A percentile compares a stretch with the other conserved stretches of the same genome.
Evolutionary conservation across 2,329 filamentous ascomycete species (phyloP).

Genomic region (Verticillium isaacii): DNA sequence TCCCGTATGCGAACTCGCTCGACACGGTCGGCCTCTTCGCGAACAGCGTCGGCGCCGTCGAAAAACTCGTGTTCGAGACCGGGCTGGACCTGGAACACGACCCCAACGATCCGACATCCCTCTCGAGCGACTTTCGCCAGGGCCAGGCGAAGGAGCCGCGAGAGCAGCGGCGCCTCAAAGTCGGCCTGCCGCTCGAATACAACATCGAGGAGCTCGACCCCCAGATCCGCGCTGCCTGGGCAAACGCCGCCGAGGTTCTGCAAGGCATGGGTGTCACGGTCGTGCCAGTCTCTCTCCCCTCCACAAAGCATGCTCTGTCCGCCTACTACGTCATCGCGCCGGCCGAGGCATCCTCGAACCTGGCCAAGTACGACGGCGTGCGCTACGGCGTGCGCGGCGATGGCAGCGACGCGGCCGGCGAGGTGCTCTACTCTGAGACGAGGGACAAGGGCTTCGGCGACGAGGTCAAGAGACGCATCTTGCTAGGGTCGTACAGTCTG

Average conservation of each 20-base stretch:
- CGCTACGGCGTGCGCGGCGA: slow-evolving; percentile 68
- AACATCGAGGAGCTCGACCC: slow-evolving; percentile 78
- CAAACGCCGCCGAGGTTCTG: slow-evolving; percentile 53
- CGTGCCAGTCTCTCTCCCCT: slow-evolving; percentile 73
- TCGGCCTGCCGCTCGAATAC: slow-evolving; percentile 70
- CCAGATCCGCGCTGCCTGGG: slow-evolving; percentile 66
- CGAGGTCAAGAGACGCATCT: slow-evolving; percentile 81
- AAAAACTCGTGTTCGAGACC: slow-evolving; percentile 45
- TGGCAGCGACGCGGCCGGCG: slow-evolving; percentile 48
- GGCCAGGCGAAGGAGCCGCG: slow-evolving; percentile 29
- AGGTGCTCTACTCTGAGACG: slow-evolving; percentile 71
- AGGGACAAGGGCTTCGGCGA: slow-evolving; percentile 72
- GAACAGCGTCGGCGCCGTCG: slow-evolving; percentile 43
- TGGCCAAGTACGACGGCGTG: slow-evolving; percentile 96
- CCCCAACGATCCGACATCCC: slow-evolving; percentile 67
- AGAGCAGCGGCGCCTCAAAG: slow-evolving; percentile 29
- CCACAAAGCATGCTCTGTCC: slow-evolving; percentile 78
- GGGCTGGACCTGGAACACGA: slow-evolving; percentile 54
- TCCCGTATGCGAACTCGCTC: slow-evolving; percentile 88
- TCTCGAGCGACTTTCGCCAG: slow-evolving; percentile 51
- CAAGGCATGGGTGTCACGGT: slow-evolving; percentile 63
- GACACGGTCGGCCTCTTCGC: slow-evolving; percentile 83
- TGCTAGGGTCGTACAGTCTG: slow-evolving; percentile 85
- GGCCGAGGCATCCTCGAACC: slow-evolving; percentile 90
- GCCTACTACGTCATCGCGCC: slow-evolving; percentile 95